Base-by-base conservation (phyloP, 148 eudicot species). In the Fagopyrum tataricum region DNA sequence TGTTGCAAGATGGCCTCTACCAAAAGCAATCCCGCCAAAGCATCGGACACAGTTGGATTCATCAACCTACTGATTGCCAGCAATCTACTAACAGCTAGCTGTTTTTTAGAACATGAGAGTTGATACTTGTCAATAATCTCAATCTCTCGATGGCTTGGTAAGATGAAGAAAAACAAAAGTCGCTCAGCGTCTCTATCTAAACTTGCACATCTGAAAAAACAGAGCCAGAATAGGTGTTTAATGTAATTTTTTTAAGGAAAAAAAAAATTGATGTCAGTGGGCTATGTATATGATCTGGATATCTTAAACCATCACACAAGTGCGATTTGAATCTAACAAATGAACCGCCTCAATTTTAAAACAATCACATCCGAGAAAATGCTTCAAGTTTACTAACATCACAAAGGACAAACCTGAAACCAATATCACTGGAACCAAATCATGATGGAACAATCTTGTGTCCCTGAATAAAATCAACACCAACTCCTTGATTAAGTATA, bases 151-250 rank as follows among this genome's bases (percentile, higher is more conserved):
- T 82, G 76, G 78, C 85, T 83, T 72, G 87, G 79, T 73, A 79
- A 73, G 72, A 84, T 83, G 72, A 82, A 74, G 80, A 95, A 95
- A 78, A 90, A 95, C 17, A 95, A 93, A 76, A 95, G 89, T 73
- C 98, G 92, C 75, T 88, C 98, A 64, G 96, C 98, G 84, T 95
- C 97, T 74, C 96, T 97, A 80, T 95, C 98, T 76, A 95, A 85
- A 84, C 98, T 91, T 75, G 89, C 96, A 91, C 96, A 91, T 91
- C 98, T 94, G 97, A 79, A 87, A 84, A 61, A 77, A 83, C 81
- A 88, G 79, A 75, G 78, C 37, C 74, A 81, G 77, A 46, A 72
- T 77, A 76, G 80, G 79, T 78, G 62, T 82, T 82, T 76, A 14
- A 5, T 39, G 43, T 20, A 64, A 64, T 1, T 14, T 64, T 14